These are phyloP conservation scores for Carnegiea gigantea DNA, from an alignment of 179 eudicot genomes.

Conservation along the genomic window DNA sequence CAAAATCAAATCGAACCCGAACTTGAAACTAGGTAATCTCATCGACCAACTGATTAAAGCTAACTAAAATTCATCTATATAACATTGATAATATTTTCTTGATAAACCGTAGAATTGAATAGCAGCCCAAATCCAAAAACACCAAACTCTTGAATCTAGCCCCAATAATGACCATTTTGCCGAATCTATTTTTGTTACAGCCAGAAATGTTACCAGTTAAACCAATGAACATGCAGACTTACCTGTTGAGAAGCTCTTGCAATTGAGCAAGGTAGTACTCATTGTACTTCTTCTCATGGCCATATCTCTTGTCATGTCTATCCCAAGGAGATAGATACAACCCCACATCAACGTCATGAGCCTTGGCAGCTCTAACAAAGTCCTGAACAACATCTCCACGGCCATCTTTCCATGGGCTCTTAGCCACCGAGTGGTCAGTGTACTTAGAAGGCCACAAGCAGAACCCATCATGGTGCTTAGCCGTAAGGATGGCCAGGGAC, in stretches of 20 bases:
- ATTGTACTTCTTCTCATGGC: slow-evolving; percentile 56
- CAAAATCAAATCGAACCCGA: no score
- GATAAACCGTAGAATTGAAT: no score
- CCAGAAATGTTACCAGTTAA: not conserved
- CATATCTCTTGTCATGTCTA: slow-evolving; percentile 80
- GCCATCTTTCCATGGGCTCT: slow-evolving; percentile 71
- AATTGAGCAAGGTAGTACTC: slow-evolving; percentile 87
- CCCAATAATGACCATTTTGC: no score
- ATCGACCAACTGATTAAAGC: not conserved
- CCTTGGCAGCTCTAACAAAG: slow-evolving; percentile 52
- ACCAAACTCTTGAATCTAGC: no score
- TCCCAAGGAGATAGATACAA: slow-evolving; percentile 96
- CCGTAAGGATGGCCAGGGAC: slow-evolving; percentile 70
- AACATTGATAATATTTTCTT: no score
- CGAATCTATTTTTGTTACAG: no score
- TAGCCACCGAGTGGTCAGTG: slow-evolving; percentile 68
- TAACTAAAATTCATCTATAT: no score
- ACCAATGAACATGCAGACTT: slow-evolving; percentile 2
- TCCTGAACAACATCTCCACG: slow-evolving; percentile 74
- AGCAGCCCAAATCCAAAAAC: no score
- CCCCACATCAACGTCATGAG: slow-evolving; percentile 64
- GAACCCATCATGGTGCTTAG: slow-evolving; percentile 98
- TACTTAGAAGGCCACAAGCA: slow-evolving; percentile 92
- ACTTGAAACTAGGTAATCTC: not conserved
- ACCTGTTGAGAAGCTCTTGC: slow-evolving; percentile 83